Conservation (phyloP, 1,284 basidiomycete genomes). For the Tilletia caries region DNA sequence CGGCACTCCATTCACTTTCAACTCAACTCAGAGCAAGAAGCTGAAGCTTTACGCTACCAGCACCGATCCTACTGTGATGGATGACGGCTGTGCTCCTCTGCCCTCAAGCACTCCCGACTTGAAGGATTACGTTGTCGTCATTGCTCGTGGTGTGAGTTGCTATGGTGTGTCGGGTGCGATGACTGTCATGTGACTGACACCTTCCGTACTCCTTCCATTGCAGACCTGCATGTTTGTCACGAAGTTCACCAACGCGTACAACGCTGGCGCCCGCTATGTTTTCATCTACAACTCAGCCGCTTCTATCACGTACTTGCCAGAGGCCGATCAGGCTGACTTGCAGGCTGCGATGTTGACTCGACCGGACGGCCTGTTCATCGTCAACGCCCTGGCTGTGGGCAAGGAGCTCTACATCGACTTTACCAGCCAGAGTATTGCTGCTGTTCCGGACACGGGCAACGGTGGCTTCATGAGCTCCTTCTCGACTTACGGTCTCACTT, state of each 20-base stretch:
- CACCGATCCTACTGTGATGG: slow-evolving; percentile 27
- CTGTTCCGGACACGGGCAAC: slow-evolving; percentile 55
- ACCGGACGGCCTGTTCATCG: slow-evolving; percentile 45
- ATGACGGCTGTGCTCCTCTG: slow-evolving; percentile 33
- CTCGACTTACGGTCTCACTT: slow-evolving; percentile 63
- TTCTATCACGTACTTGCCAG: slow-evolving; percentile 47
- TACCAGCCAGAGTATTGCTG: slow-evolving; percentile 56
- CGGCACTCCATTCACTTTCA: slow-evolving; percentile 32
- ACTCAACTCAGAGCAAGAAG: slow-evolving; percentile 18
- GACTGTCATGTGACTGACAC: no score
- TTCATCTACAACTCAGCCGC: slow-evolving; percentile 31
- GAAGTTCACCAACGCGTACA: slow-evolving; percentile 42
- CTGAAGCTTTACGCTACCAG: slow-evolving; percentile 35
- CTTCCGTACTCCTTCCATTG: no score
- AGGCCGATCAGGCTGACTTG: slow-evolving; percentile 20
- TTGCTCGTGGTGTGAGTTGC: slow-evolving; percentile 24
- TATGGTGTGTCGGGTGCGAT: no score
- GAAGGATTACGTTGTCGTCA: slow-evolving; percentile 35
- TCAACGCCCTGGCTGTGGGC: slow-evolving; percentile 56
- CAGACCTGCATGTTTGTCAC: slow-evolving; percentile 41
- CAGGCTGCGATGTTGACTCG: slow-evolving; percentile 33
- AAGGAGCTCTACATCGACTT: slow-evolving; percentile 59
- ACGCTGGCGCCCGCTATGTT: slow-evolving; percentile 52
- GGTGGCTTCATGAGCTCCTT: slow-evolving; percentile 65
- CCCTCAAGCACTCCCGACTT: slow-evolving; percentile 36